These are phyloP conservation scores for Anisodus tanguticus DNA, from an alignment of 257 asterid genomes.

Conservation along the genomic window DNA sequence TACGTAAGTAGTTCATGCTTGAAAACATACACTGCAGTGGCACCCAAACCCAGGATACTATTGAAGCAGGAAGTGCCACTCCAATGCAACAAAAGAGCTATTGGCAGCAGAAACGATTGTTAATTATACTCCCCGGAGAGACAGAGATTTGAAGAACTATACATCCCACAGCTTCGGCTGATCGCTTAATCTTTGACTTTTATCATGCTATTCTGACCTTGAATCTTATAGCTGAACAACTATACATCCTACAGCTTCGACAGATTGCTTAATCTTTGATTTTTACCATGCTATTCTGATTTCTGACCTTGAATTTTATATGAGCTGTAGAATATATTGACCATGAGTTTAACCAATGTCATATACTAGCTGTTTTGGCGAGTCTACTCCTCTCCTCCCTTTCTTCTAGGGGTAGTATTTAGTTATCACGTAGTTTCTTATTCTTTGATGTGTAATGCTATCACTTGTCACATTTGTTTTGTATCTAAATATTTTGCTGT, in stretches of 20 bases:
- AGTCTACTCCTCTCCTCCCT: neutral
- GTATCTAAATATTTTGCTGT: too few species aligned
- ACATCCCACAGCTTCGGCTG: neutral
- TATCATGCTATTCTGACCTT: too few species aligned
- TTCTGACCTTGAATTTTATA: neutral
- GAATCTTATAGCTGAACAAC: too few species aligned
- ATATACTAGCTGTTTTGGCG: neutral
- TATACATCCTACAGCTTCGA: too few species aligned
- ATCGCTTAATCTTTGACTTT: too few species aligned
- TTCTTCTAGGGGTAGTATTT: too few species aligned
- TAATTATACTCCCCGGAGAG: neutral
- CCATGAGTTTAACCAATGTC: neutral
- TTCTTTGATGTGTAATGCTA: too few species aligned
- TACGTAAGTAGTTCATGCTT: neutral
- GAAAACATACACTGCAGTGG: neutral
- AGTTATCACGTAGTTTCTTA: too few species aligned
- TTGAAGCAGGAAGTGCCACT: neutral
- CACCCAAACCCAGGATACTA: conserved; percentile 7
- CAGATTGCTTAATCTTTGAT: too few species aligned
- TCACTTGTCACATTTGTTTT: too few species aligned
- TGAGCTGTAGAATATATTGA: neutral
- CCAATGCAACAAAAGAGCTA: neutral
- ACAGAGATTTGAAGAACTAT: neutral
- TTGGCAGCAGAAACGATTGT: neutral
- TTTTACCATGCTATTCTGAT: too few species aligned